A percentile compares a stretch with the other conserved stretches of the same genome.
Evolutionary conservation across 192 early-diverging fungal genomes (phyloP).

Genomic region (Coemansia sp.): DNA sequence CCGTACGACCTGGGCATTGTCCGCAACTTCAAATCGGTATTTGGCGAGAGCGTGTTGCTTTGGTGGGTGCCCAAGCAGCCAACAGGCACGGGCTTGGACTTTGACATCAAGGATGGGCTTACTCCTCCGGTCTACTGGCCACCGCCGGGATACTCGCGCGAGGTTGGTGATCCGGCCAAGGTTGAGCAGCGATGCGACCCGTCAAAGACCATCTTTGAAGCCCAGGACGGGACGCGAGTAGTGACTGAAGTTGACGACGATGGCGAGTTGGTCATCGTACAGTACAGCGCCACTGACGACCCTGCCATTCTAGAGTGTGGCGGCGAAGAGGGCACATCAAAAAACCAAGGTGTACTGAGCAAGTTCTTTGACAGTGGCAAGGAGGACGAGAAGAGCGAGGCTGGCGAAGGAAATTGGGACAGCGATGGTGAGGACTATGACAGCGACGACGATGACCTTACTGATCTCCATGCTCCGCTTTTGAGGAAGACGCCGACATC

Average conservation of each 20-base stretch:
- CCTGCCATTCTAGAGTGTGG: constrained; percentile 48
- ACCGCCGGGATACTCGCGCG: constrained; percentile 66
- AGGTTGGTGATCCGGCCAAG: constrained; percentile 22
- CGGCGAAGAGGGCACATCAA: constrained; percentile 12
- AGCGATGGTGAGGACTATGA: constrained; percentile 43
- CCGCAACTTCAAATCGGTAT: constrained; percentile 73
- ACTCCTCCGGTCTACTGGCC: constrained; percentile 66
- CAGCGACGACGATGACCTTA: constrained; percentile 47
- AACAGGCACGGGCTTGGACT: constrained; percentile 69
- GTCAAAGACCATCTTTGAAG: constrained; percentile 24
- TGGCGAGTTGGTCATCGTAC: constrained; percentile 50
- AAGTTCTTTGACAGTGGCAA: constrained; percentile 45
- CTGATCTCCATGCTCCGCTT: constrained; percentile 19
- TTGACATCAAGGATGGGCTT: constrained; percentile 59
- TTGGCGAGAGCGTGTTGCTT: constrained; percentile 68
- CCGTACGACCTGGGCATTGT: constrained; percentile 83
- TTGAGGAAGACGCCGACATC: constrained; percentile 4
- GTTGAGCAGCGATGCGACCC: constrained; percentile 31
- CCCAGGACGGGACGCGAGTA: constrained; percentile 21
- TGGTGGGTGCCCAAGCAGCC: constrained; percentile 78
- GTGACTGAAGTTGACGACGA: constrained; percentile 54
- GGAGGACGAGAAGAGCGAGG: constrained; percentile 49
- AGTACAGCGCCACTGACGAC: constrained; percentile 39
- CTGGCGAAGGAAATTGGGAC: constrained; percentile 44
- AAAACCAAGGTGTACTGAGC: constrained; percentile 2